Conservation (phyloP, 768 basidiomycete genomes). For the Agaricus subrufescens region DNA sequence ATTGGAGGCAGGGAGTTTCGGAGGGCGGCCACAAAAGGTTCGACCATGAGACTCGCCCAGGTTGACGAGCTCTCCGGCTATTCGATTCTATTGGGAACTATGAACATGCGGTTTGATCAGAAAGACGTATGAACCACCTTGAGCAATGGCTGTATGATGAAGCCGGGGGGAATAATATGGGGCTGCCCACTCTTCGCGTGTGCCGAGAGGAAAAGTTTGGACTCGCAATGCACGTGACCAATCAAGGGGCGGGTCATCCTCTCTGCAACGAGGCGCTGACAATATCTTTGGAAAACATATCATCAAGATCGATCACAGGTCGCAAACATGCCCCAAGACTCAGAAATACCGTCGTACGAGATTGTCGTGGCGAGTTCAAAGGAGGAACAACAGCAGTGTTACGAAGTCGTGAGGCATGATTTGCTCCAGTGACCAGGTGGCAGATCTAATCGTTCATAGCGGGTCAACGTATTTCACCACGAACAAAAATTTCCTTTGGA, state of each 20-base stretch:
- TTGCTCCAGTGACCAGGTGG: not conserved
- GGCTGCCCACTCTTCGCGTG: not conserved
- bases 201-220: slow-evolving; percentile 4
- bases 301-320: not conserved
- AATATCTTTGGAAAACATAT: not conserved
- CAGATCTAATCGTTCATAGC: slow-evolving; percentile 15
- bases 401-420: slow-evolving; percentile 39
- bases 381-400: slow-evolving; percentile 60
- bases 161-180: not conserved
- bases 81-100: not conserved
- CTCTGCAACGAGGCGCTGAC: not conserved
- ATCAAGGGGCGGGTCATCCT: not conserved
- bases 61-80: slow-evolving; percentile 17
- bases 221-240: not conserved
- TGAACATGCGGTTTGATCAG: not conserved
- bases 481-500: slow-evolving; percentile 74
- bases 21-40: slow-evolving; percentile 55
- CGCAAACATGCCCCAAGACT: not conserved
- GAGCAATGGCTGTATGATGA: slow-evolving; percentile 10
- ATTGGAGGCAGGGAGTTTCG: slow-evolving; percentile 41
- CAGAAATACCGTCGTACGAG: slow-evolving; percentile 43
- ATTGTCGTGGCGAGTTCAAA: slow-evolving; percentile 45
- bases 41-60: slow-evolving; percentile 45
- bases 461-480: slow-evolving; percentile 54
- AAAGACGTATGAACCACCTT: slow-evolving; percentile 10